Evolutionary conservation across 2,329 filamentous ascomycete species (phyloP).

Genomic region (Leptographium wingfieldii): DNA sequence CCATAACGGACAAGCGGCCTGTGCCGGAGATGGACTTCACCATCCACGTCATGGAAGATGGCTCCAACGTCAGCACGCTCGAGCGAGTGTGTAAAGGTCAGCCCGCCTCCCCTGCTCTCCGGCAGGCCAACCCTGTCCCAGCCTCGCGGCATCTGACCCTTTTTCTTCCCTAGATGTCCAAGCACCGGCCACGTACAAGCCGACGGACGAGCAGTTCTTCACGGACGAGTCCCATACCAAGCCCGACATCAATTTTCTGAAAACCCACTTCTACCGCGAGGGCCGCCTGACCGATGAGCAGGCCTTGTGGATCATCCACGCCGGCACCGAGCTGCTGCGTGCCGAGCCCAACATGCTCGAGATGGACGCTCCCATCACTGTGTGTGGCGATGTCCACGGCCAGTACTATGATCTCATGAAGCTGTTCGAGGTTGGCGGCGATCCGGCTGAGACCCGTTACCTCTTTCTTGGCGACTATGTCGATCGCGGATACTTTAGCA

Average conservation of each 20-base stretch:
- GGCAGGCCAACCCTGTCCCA: neutral
- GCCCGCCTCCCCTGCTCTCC: slow-evolving; percentile 12
- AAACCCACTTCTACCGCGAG: slow-evolving; percentile 97
- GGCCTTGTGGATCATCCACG: slow-evolving; percentile 85
- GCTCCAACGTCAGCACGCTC: slow-evolving; percentile 82
- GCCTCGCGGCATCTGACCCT: neutral
- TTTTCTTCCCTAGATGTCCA: slow-evolving; percentile 63
- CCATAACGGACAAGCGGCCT: slow-evolving; percentile 88
- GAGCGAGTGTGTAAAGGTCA: slow-evolving; percentile 98
- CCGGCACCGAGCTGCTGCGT: slow-evolving; percentile 76
- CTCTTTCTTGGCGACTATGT: slow-evolving; percentile 97
- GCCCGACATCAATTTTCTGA: slow-evolving; percentile 86
- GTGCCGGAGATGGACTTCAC: slow-evolving; percentile 98
- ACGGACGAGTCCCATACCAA: slow-evolving; percentile 75
- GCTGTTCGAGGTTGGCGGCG: slow-evolving; percentile 94
- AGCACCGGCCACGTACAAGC: slow-evolving; percentile 86
- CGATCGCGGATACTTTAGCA: slow-evolving; percentile 96
- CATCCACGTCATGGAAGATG: slow-evolving; percentile 97
- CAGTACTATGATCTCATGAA: slow-evolving; percentile 99
- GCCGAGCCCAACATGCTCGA: slow-evolving; percentile 91
- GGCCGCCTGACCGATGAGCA: slow-evolving; percentile 95
- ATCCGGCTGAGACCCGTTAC: slow-evolving; percentile 91
- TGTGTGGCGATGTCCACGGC: slow-evolving; percentile 95
- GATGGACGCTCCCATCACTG: slow-evolving; percentile 98
- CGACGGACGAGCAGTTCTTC: slow-evolving; percentile 89